Evolutionary conservation across 2,329 filamentous ascomycete species (phyloP), one percentile per base, ranked within the genome.

Genomic region (Beauveria caledonica): DNA sequence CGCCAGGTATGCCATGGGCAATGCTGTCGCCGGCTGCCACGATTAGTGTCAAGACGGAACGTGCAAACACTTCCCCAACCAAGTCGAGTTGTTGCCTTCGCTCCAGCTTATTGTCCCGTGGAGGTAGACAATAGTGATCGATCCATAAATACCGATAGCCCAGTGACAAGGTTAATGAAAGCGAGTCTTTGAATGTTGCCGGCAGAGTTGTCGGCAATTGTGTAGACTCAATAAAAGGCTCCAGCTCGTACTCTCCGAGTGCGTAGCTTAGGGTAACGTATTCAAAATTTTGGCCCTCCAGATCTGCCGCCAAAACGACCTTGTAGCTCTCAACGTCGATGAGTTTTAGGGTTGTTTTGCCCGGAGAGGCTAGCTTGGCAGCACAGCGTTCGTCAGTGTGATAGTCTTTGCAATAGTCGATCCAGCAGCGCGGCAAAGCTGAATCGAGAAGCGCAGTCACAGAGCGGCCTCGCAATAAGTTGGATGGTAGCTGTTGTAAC

Each of bases 181-280:
- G 68, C 15, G 74, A 71, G 60, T 76, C 74, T 6, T 64, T 60
- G 40, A 75, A 66, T 10, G 74, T 60, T 19, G 66, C 63, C 10
- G 72, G 70, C 2, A 74, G 57, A 19, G 60, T 49, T 23, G 65
- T 61, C 5, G 72, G 70, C 3, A 72, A 52, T 3, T 66, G 62
- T 1, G 64, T 63, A 13, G 29, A n/a, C 29, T 62, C 59, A 15
- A 19, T 6, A 29, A 52, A 36, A 8, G 52, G 44, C 7, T 36
- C 48, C 19, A 59, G 39, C 27, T 52, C 33, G 9, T 40, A 45
- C 10, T 56, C 55, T 4, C 60, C 62, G 7, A 19, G 63, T 58
- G 69, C 71, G 60, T 76, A 75, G 63, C 74, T 75, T 33, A 76
- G 66, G 3, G 74, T 69, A 17, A 71, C 68, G 50, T 75, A 76